Base-by-base conservation (phyloP, 2,329 filamentous ascomycete genomes). In the Canariomyces notabilis region DNA sequence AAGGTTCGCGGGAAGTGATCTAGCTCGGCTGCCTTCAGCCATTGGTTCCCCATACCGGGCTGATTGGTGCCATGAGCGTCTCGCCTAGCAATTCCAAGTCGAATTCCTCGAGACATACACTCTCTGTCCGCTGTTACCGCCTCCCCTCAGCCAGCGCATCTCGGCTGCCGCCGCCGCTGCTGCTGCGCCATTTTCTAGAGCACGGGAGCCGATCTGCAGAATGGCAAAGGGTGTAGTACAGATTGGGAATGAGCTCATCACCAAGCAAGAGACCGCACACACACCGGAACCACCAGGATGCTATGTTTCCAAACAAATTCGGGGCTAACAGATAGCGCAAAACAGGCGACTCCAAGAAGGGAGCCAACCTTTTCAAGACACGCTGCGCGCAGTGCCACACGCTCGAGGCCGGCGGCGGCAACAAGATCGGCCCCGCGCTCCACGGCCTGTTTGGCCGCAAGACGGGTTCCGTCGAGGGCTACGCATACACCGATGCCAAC, bases 361-460 rank as follows among this genome's bases (percentile, higher is more conserved):
- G 91, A 81, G 91, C 89, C 74, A 87, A 85, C 79, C 88, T 97
- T 69, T 97, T 97, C 89, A 95, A 96, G 83, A 97, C 90, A 61
- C 85, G 93, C 71, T 98, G 93, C 79, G 87, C 88, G 60, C 89
- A 96, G 78, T 98, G 93, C 87, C 93, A 98, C 80, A 97, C 88
- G 72, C 77, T 95, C 69, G 89, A 94, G 74, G 79, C 77, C 56
- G 85, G 79, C 64, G 93, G 91, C 74, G 82, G 82, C 74, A 95
- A 96, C 89, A 97, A 97, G 85, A 88, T 95, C 73, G 93, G 93
- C 68, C 93, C 93, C 65, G 89, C 89, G 69, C 84, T 98, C 63
- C 83, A 94, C 84, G 93, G 93, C 69, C 88, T 98, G 60, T 98
- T 95, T 71, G 93, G 93, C 72, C 91, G 93, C 71, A 87, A 95